Base-by-base conservation (phyloP, 345 rosid species). In the Euclidium syriacum region DNA sequence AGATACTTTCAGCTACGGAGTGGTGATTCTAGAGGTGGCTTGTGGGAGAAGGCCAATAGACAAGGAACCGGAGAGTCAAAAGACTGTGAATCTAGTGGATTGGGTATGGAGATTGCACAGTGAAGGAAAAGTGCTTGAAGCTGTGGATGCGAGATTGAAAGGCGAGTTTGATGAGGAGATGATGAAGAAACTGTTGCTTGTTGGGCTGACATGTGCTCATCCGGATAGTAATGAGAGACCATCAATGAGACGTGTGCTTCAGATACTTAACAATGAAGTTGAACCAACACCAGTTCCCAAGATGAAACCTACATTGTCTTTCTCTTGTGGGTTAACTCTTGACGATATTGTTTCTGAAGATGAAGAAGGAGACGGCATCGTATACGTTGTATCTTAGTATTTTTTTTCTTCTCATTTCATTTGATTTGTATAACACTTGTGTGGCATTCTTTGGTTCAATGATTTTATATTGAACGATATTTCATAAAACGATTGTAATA, bases 1-100 rank as follows among this genome's bases (percentile, higher is more conserved):
- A 5, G 99, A 90, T 52, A 84, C 81, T 19, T 94, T 84, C 55
- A 94, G 97, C 79, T 94, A 77, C 18, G 99, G 97, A 6, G 92
- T 90, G 30, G 95, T 94, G 58, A 70, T 87, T 2, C 87, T 94
- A 47, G 99, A 94, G 67, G 79, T 87, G 73, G 90, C 91, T 34
- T 94, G 96, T 35, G 96, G 97, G 6, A 83, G 80, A 77, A 85
- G 97, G 79, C 99, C 97, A 6, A 87, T 87, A 26, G 99, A 85
- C 81, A 79, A 84, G 38, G 97, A 94, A 35, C 43, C 65, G 2
- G 56, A 68, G 10, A 68, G 76, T 61, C 88, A 87, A 40, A 82
- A 71, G 53, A 83, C 89, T 79, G 86, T 84, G 66, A 94, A 94
- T 76, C 65, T 94, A 79, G 97, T 94, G 41, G 95, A 90, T 38